phyloP scores from a whole-genome alignment of 768 basidiomycete species.

The Paxillus ammoniavirescens region DNA sequence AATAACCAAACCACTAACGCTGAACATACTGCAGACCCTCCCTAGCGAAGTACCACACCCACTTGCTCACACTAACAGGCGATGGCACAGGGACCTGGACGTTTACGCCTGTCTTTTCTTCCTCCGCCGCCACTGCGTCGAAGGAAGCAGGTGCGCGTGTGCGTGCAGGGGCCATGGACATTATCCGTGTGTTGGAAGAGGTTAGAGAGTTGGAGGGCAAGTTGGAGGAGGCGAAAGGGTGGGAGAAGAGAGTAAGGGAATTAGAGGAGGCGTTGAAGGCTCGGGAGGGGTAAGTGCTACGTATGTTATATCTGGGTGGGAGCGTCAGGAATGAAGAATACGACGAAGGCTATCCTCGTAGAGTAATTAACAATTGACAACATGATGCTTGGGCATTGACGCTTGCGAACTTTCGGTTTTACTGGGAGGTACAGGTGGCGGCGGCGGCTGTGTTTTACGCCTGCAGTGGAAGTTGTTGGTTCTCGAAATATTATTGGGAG shows the following conservation, averaged over 20 bases:
- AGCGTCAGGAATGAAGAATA: no score
- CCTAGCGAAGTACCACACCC: constrained; percentile 85
- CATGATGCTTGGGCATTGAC: no score
- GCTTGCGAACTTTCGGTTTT: no score
- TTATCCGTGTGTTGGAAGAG: constrained; percentile 27
- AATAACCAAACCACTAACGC: background rate
- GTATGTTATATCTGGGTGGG: no score
- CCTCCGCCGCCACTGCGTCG: constrained; percentile 20
- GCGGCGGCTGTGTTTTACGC: no score
- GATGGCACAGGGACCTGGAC: constrained; percentile 72
- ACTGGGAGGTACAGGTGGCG: no score
- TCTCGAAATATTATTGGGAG: no score
- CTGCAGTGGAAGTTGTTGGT: no score
- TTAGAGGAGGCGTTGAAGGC: constrained; percentile 26
- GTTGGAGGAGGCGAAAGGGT: constrained; percentile 23
- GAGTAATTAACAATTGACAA: no score
- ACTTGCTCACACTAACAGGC: constrained; percentile 76
- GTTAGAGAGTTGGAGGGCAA: constrained; percentile 22
- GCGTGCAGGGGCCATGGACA: constrained; percentile 11
- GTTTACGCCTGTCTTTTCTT: constrained; percentile 49
- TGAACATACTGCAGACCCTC: constrained; percentile 57
- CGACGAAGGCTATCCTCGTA: no score
- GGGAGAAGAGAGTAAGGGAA: constrained; percentile 27
- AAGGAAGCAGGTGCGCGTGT: background rate
- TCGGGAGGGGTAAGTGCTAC: background rate